A percentile compares a stretch with the other conserved stretches of the same genome.
These are phyloP conservation scores for Magnusiomyces ingens DNA, from an alignment of 1,139 yeast species.

Conservation along the genomic window DNA sequence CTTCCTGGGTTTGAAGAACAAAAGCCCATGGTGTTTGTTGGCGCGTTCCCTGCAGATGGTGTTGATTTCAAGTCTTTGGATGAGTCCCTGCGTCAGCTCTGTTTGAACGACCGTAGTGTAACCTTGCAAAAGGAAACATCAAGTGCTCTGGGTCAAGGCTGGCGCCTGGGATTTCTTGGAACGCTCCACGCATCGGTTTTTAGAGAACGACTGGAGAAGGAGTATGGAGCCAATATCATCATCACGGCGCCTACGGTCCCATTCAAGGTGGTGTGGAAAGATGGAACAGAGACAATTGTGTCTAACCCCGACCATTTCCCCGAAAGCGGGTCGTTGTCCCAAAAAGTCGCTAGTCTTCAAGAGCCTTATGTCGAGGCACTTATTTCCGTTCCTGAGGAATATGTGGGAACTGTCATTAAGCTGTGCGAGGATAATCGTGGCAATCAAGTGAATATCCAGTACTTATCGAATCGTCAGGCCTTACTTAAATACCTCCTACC, in stretches of 20 bases:
- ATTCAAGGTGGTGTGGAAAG: slow-evolving; percentile 56
- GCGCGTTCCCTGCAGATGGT: slow-evolving; percentile 97
- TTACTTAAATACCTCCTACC: slow-evolving; percentile 75
- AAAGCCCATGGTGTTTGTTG: slow-evolving; percentile 97
- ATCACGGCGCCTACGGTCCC: slow-evolving; percentile 97
- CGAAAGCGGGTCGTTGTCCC: slow-evolving; percentile 35
- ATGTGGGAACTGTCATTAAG: slow-evolving; percentile 77
- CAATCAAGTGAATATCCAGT: slow-evolving; percentile 69
- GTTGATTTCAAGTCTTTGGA: slow-evolving; percentile 83
- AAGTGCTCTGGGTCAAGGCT: slow-evolving; percentile 92
- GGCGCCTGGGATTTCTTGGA: slow-evolving; percentile 94
- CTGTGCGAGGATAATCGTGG: slow-evolving; percentile 84
- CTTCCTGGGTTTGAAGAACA: slow-evolving; percentile 95
- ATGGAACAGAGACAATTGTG: slow-evolving; percentile 58
- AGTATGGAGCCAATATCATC: slow-evolving; percentile 87
- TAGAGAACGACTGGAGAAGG: slow-evolving; percentile 83
- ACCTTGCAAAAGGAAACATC: slow-evolving; percentile 86
- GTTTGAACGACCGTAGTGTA: slow-evolving; percentile 86
- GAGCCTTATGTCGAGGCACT: slow-evolving; percentile 91
- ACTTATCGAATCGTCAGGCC: slow-evolving; percentile 75
- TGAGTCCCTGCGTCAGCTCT: slow-evolving; percentile 82
- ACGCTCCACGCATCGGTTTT: slow-evolving; percentile 93
- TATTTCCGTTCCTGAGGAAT: slow-evolving; percentile 88
- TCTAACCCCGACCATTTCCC: slow-evolving; percentile 95
- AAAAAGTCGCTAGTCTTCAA: slow-evolving; percentile 50